These are phyloP conservation scores for Carex scoparia DNA, from an alignment of 176 grass and related monocot species.

Conservation along the genomic window DNA sequence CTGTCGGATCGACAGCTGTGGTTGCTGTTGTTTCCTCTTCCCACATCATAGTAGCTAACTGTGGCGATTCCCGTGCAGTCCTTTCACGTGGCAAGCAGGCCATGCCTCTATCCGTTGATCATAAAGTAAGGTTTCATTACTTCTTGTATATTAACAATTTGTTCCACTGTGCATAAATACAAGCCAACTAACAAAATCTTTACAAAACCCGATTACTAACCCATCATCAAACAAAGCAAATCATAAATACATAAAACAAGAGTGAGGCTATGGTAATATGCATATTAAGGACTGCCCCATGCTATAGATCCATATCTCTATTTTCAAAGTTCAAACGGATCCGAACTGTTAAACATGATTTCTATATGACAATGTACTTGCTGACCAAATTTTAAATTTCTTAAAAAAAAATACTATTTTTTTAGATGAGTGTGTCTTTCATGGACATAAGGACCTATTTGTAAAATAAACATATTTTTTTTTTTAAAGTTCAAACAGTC, in stretches of 20 bases:
- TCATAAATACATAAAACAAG: neutral
- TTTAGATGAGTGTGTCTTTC: too few species aligned
- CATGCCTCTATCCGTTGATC: slow-evolving; percentile 49
- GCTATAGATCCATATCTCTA: too few species aligned
- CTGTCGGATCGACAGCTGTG: slow-evolving; percentile 59
- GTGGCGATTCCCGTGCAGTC: slow-evolving; percentile 63
- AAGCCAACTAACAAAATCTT: neutral
- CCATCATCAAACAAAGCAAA: neutral
- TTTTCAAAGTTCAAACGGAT: too few species aligned
- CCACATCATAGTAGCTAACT: slow-evolving; percentile 58
- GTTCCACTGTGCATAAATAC: neutral
- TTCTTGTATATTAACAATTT: neutral
- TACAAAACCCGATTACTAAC: neutral
- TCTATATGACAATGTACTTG: too few species aligned
- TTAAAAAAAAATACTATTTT: too few species aligned
- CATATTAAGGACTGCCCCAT: too few species aligned
- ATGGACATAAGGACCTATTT: too few species aligned
- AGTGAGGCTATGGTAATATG: too few species aligned
- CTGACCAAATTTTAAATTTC: too few species aligned
- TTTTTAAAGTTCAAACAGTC: too few species aligned
- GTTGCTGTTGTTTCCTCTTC: slow-evolving; percentile 65
- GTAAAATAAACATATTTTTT: too few species aligned
- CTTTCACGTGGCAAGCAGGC: slow-evolving; percentile 59
- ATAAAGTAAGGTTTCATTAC: slow-evolving; percentile 39
- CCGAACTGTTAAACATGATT: too few species aligned